Percentiles rank a stretch among this genome's conserved stretches.
Evolutionary conservation across 2,329 filamentous ascomycete genomes (phyloP).

Genomic region (Knufia fluminis): DNA sequence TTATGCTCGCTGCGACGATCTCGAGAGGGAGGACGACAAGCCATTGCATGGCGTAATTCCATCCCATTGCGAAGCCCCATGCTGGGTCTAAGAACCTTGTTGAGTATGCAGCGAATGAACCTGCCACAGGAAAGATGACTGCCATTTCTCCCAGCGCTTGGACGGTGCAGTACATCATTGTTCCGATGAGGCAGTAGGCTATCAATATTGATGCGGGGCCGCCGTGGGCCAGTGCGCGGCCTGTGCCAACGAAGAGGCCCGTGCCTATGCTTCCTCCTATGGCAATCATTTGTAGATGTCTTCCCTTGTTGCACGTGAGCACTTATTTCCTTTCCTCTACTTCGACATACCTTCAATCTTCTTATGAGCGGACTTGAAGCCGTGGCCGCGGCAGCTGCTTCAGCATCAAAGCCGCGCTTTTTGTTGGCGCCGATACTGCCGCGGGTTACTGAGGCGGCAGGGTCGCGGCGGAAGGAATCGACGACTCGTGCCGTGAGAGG

Average conservation of each 20-base stretch:
- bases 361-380: slow-evolving; percentile 24
- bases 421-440: slow-evolving; percentile 10
- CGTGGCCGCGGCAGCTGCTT: slow-evolving; percentile 24
- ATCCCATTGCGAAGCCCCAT: slow-evolving; percentile 37
- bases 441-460: slow-evolving; percentile 23
- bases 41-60: slow-evolving; percentile 71
- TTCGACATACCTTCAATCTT: too few relatives aligned
- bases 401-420: slow-evolving; percentile 22
- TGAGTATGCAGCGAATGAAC: slow-evolving; percentile 85
- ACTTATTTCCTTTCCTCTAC: too few relatives aligned
- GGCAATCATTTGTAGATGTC: slow-evolving; percentile 41
- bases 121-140: slow-evolving; percentile 80
- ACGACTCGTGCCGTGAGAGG: slow-evolving; percentile 20
- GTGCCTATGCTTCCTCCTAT: slow-evolving; percentile 90
- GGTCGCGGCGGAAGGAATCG: slow-evolving; percentile 26
- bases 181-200: slow-evolving; percentile 68
- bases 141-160: slow-evolving; percentile 88
- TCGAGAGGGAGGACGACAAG: slow-evolving; percentile 71
- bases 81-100: slow-evolving; percentile 83
- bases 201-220: slow-evolving; percentile 71
- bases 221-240: slow-evolving; percentile 50
- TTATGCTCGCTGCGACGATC: slow-evolving; percentile 70
- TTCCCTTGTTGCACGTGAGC: too few relatives aligned
- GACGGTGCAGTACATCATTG: slow-evolving; percentile 86
- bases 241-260: slow-evolving; percentile 79